Conservation (phyloP, 78 protist genomes). For the Pelomyxa schiedti region DNA sequence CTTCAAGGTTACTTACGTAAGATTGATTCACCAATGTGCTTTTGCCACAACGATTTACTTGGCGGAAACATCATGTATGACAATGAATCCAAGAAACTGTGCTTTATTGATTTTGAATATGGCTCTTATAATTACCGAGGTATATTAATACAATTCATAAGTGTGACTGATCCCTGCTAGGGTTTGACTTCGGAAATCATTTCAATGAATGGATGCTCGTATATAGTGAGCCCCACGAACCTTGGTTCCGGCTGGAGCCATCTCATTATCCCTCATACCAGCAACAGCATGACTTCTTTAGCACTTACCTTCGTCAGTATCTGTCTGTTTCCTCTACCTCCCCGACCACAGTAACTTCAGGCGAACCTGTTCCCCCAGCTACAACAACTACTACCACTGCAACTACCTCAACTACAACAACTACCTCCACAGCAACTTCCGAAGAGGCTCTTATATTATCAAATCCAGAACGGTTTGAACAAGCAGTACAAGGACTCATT, state of each 20-base stretch:
- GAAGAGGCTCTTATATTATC: too few relatives aligned
- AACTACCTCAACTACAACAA: background rate
- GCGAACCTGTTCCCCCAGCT: background rate
- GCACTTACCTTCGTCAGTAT: constrained; percentile 7
- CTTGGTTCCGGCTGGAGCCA: constrained; percentile 36
- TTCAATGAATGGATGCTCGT: constrained; percentile 49
- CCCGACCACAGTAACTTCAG: too few relatives aligned
- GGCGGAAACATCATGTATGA: constrained; percentile 38
- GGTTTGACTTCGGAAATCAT: constrained; percentile 48
- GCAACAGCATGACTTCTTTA: constrained; percentile 20
- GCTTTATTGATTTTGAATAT: constrained; percentile 55
- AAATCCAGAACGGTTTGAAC: constrained; percentile 28
- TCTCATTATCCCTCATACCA: constrained; percentile 22
- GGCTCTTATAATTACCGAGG: constrained; percentile 40
- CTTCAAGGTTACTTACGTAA: too few relatives aligned
- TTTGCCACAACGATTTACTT: constrained; percentile 47
- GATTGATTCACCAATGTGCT: too few relatives aligned
- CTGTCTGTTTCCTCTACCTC: background rate
- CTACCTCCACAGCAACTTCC: too few relatives aligned
- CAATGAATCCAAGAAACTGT: background rate
- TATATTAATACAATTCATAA: too few relatives aligned
- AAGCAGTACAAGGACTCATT: constrained; percentile 16
- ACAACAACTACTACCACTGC: background rate
- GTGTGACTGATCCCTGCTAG: too few relatives aligned
- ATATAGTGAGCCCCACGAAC: too few relatives aligned